These are phyloP conservation scores for Fusarium verrucosum DNA, from an alignment of 2,329 filamentous ascomycete species.

Conservation along the genomic window DNA sequence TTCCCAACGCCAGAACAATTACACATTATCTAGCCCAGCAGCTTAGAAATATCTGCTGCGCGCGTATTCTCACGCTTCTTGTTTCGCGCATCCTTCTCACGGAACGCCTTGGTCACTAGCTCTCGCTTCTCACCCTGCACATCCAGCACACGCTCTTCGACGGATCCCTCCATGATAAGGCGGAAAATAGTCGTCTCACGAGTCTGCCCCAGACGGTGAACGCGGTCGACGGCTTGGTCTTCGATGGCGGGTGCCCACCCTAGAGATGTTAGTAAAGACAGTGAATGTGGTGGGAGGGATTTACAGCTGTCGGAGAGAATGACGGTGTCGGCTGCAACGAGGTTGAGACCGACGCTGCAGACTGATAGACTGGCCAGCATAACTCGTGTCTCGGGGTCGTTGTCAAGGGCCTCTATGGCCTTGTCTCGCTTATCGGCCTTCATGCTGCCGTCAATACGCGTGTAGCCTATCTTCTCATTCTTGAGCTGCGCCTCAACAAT, in stretches of 20 bases:
- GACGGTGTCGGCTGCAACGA: slow-evolving; percentile 86
- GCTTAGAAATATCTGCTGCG: slow-evolving; percentile 63
- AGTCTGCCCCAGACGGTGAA: slow-evolving; percentile 86
- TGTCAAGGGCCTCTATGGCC: slow-evolving; percentile 73
- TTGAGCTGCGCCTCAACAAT: slow-evolving; percentile 75
- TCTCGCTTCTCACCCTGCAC: slow-evolving; percentile 83
- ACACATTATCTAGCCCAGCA: slow-evolving; percentile 49
- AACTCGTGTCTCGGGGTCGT: slow-evolving; percentile 73
- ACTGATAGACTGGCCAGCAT: slow-evolving; percentile 85
- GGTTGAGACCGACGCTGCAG: slow-evolving; percentile 85
- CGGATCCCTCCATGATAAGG: slow-evolving; percentile 79
- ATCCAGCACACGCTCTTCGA: slow-evolving; percentile 82
- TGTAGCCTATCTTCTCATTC: slow-evolving; percentile 68
- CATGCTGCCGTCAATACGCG: slow-evolving; percentile 86
- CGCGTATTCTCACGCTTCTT: slow-evolving; percentile 67
- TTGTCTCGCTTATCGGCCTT: slow-evolving; percentile 73
- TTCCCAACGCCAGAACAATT: not conserved
- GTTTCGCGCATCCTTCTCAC: slow-evolving; percentile 67
- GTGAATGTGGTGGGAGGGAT: slow-evolving; percentile 32
- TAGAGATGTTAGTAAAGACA: slow-evolving; percentile 32
- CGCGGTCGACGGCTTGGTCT: slow-evolving; percentile 88
- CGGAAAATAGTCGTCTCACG: slow-evolving; percentile 81
- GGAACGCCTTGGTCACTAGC: slow-evolving; percentile 80
- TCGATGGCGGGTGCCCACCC: slow-evolving; percentile 95
- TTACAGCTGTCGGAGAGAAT: slow-evolving; percentile 80